Evolutionary conservation across 192 early-diverging fungal species (phyloP).

Genomic region (Coemansia sp.): DNA sequence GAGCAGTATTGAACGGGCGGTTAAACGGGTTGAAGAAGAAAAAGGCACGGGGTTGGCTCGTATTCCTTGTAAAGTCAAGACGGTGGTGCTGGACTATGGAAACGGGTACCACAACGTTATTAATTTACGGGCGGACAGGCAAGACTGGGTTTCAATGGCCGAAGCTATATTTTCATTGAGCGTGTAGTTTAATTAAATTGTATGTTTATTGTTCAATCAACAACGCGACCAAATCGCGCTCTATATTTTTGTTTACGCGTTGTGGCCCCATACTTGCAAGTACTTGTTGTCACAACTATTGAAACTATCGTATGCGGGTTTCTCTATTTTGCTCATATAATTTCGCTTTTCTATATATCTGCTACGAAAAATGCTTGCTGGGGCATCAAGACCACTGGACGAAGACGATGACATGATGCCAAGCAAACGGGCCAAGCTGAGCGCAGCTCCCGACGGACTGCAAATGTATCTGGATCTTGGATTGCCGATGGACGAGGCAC

Average conservation of each 20-base stretch:
- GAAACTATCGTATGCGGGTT: too few relatives aligned
- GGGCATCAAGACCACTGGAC: background rate
- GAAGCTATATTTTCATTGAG: background rate
- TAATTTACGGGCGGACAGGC: background rate
- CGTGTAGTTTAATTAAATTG: background rate
- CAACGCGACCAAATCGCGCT: background rate
- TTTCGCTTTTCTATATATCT: background rate
- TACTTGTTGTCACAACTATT: too few relatives aligned
- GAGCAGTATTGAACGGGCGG: background rate
- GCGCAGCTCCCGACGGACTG: background rate
- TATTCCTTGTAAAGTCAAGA: background rate
- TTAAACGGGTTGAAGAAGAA: background rate
- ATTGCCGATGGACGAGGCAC: constrained; percentile 23
- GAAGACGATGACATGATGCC: constrained; percentile 2
- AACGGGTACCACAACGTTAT: background rate
- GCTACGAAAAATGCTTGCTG: background rate
- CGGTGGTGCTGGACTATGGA: background rate
- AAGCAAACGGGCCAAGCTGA: constrained; percentile 15
- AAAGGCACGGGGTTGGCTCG: background rate
- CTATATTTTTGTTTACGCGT: background rate
- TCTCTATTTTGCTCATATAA: background rate
- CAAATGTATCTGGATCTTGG: constrained; percentile 14
- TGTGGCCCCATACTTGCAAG: background rate
- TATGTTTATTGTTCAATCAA: background rate
- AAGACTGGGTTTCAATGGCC: background rate